Base-by-base conservation (phyloP, 208 protist genomes). In the Trypanosoma melophagium region DNA sequence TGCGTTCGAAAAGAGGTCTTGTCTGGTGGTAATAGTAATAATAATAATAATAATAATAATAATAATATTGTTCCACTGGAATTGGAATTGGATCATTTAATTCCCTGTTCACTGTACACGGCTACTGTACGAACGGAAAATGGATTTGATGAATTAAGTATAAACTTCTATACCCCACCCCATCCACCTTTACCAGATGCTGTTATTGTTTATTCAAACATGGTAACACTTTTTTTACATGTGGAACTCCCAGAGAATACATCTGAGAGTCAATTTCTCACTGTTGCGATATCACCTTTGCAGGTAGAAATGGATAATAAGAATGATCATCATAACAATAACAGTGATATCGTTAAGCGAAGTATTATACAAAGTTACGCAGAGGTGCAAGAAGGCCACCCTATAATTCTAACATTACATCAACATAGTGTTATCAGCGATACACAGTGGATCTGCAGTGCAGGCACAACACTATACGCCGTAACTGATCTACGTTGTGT, bases 401-500 rank as follows among this genome's bases (percentile, higher is more conserved):
- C 66, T n/a, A 16, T 71, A 12, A 45, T 60, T 49, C 28, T 71
- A 17, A 40, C n/a, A 14, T 10, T 66, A 60, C 4, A 21, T 55
- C 19, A 55, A 25, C 14, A 49, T 22, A 49, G 12, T 49, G 1
- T 19, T 2, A 22, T 24, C 13, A 35, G 38, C 3, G 0, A 28
- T n/a, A 38, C 42, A 14, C 31, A 69, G 0, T 53, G 19, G 24
- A 22, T 75, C 1, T 19, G 50, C 21, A 69, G 61, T 24, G 53
- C 38, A 31, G 16, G 53, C 9, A 65, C 35, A 16, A 7, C 45
- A 9, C 24, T 68, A 1, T 69, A 50, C 42, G 69, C 61, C 12
- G 56, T 75, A 55, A 75, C 69, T 14, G 49, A 69, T 41, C 35
- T 75, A 10, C 24, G 61, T 8, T 75, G 61, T 53, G 10, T 21